Evolutionary conservation across 805 yeast species (phyloP).

Genomic region (Zygoascus biomembranicola): DNA sequence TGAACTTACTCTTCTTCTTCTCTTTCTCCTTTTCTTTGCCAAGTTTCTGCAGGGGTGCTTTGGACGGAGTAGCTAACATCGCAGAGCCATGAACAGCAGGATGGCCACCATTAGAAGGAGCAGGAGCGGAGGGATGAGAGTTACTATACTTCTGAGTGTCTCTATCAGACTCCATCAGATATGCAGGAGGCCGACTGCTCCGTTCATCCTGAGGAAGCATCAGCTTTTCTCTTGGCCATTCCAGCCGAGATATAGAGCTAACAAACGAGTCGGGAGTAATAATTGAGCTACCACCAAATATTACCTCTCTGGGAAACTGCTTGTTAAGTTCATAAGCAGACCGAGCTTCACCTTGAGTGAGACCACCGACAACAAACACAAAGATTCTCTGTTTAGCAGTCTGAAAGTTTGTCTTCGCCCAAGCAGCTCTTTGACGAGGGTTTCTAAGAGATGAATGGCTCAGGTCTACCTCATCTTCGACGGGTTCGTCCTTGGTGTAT

Average conservation of each 20-base stretch:
- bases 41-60: neutral
- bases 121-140: neutral
- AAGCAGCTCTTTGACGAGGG: constrained; percentile 64
- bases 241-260: constrained; percentile 22
- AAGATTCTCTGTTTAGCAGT: constrained; percentile 59
- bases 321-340: constrained; percentile 63
- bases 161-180: constrained; percentile 25
- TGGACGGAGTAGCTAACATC: neutral
- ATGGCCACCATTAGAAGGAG: neutral
- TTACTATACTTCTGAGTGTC: constrained; percentile 5
- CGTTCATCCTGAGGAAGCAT: constrained; percentile 26
- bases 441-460: constrained; percentile 55
- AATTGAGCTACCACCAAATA: constrained; percentile 73
- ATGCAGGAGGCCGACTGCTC: constrained; percentile 20
- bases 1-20: constrained; percentile 10
- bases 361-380: constrained; percentile 82
- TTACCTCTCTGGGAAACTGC: constrained; percentile 53
- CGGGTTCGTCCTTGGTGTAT: constrained; percentile 65
- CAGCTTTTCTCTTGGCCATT: constrained; percentile 23
- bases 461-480: constrained; percentile 24
- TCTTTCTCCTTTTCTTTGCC: constrained; percentile 10
- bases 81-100: neutral
- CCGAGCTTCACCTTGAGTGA: constrained; percentile 74
- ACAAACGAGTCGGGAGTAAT: constrained; percentile 36
- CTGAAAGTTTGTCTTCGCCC: constrained; percentile 48